A percentile compares a stretch with the other conserved stretches of the same genome.
Conservation (phyloP, 139 green algal genomes). For the Mesostigma viride region DNA sequence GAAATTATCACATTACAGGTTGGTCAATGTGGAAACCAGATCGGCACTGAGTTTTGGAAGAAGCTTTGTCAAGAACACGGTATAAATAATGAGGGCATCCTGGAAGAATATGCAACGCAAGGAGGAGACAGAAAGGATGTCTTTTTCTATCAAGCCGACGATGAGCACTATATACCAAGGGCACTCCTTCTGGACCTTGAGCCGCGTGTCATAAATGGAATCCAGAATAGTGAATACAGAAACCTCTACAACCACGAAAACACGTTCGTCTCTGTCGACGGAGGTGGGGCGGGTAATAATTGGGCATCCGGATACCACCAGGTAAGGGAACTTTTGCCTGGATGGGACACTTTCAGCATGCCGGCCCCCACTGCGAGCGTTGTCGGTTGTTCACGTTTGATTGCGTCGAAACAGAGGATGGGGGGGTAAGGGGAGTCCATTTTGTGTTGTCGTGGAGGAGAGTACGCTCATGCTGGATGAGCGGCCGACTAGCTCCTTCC, state of each 20-base stretch:
- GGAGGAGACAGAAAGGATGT: constrained; percentile 91
- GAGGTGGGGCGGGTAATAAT: constrained; percentile 96
- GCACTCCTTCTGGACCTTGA: constrained; percentile 94
- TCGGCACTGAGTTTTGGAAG: constrained; percentile 94
- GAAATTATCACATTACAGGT: constrained; percentile 97
- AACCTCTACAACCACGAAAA: constrained; percentile 98
- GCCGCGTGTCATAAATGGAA: constrained; percentile 92
- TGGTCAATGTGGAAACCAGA: constrained; percentile 97
- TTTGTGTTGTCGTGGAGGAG: too few species aligned
- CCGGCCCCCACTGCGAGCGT: too few species aligned
- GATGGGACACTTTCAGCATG: too few species aligned
- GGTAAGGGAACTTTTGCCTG: constrained; percentile 48
- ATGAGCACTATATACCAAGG: constrained; percentile 93
- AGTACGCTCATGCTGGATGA: too few species aligned
- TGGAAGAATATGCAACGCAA: constrained; percentile 54
- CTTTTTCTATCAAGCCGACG: constrained; percentile 99
- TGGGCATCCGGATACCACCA: constrained; percentile 92
- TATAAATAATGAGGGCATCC: constrained; percentile 88
- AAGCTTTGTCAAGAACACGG: constrained; percentile 91
- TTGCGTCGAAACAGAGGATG: too few species aligned
- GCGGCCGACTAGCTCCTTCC: too few species aligned
- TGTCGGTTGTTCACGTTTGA: too few species aligned
- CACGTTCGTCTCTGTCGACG: constrained; percentile 84
- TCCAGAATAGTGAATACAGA: constrained; percentile 83
- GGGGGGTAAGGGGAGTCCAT: too few species aligned